A percentile compares a stretch with the other conserved stretches of the same genome.
phyloP scores from a whole-genome alignment of 345 rosid genomes.

The Eucalyptus pauciflora region DNA sequence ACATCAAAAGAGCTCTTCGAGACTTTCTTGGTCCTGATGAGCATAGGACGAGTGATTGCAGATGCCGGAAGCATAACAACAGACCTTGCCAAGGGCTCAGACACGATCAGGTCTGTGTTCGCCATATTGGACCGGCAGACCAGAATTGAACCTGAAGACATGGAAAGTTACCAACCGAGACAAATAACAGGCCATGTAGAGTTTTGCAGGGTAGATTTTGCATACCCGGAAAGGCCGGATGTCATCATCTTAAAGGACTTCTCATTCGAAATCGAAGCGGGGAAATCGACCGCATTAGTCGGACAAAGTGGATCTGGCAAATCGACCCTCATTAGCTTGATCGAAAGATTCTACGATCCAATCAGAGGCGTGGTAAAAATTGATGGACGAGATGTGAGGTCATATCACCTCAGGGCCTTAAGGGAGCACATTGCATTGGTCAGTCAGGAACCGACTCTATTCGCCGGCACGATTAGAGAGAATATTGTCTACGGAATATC shows the following conservation, averaged over 20 bases:
- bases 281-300: constrained; percentile 56
- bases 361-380: constrained; percentile 29
- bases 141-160: constrained; percentile 44
- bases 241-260: constrained; percentile 34
- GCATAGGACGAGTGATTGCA: constrained; percentile 51
- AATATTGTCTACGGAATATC: constrained; percentile 44
- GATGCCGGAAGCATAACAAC: constrained; percentile 66
- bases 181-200: constrained; percentile 33
- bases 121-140: constrained; percentile 40
- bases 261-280: constrained; percentile 32
- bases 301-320: constrained; percentile 86
- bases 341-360: constrained; percentile 59
- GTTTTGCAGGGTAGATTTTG: constrained; percentile 31
- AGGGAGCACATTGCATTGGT: constrained; percentile 58
- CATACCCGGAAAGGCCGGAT: constrained; percentile 48
- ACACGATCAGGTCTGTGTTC: constrained; percentile 35
- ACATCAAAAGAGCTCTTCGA: constrained; percentile 31
- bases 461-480: constrained; percentile 44
- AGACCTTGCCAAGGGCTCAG: constrained; percentile 41
- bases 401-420: constrained; percentile 34
- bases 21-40: constrained; percentile 48
- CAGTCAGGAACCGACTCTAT: constrained; percentile 60
- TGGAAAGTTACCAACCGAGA: constrained; percentile 23
- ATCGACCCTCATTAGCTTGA: constrained; percentile 50
- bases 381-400: constrained; percentile 34